These are phyloP conservation scores for Cucumis sativus DNA, from an alignment of 306 rosid species.

Conservation along the genomic window Cucumber_9930_V3 NC_026660.2:19720501-19721000, in stretches of 20 bases:
- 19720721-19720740: slow-evolving; percentile 85
- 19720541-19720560: background rate
- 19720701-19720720: slow-evolving; percentile 62
- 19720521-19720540: background rate
- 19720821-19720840: slow-evolving; percentile 95
- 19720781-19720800: slow-evolving; percentile 79
- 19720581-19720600: slow-evolving; percentile 45
- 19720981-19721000: background rate
- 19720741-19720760: slow-evolving; percentile 74
- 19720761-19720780: slow-evolving; percentile 93
- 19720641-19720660: slow-evolving; percentile 32
- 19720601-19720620: slow-evolving; percentile 67
- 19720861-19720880: background rate
- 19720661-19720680: slow-evolving; percentile 22
- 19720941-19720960: background rate
- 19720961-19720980: background rate
- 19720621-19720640: slow-evolving; percentile 73
- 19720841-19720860: slow-evolving; percentile 74
- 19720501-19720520: background rate
- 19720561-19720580: background rate
- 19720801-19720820: slow-evolving; percentile 95
- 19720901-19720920: no score
- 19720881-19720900: background rate
- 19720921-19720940: background rate
- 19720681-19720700: slow-evolving; percentile 62